A percentile compares a stretch with the other conserved stretches of the same genome.
Conservation (phyloP, 2,329 filamentous ascomycete genomes). For the Nigrospora sphaerica region DNA sequence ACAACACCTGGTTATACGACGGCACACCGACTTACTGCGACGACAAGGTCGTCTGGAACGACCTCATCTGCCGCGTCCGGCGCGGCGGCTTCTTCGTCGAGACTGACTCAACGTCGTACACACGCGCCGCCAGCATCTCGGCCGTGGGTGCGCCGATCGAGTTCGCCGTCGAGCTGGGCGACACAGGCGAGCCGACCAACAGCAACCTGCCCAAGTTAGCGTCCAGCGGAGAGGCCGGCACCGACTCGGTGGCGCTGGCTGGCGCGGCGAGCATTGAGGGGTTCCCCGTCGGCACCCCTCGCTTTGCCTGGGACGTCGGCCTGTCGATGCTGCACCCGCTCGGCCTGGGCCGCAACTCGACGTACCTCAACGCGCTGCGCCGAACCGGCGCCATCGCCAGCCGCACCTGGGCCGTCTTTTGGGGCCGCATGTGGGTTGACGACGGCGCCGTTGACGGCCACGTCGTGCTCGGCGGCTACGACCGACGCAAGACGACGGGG, state of each 20-base stretch:
- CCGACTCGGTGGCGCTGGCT: not conserved
- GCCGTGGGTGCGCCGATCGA: conserved; percentile 6
- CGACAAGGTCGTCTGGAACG: conserved; percentile 14
- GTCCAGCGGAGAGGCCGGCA: not conserved
- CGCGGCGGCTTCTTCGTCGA: conserved; percentile 13
- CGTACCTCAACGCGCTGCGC: conserved; percentile 17
- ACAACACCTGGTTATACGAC: conserved; percentile 24
- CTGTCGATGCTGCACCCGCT: conserved; percentile 13
- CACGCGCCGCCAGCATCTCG: conserved; percentile 3
- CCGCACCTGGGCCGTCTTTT: conserved; percentile 19
- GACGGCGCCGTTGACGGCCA: conserved; percentile 13
- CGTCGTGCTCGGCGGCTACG: conserved; percentile 14
- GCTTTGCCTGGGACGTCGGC: conserved; percentile 15
- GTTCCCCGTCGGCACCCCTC: conserved; percentile 11
- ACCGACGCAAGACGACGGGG: not conserved
- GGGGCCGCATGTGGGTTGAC: conserved; percentile 22
- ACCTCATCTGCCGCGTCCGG: conserved; percentile 16
- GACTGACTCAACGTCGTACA: conserved; percentile 7
- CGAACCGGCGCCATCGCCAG: conserved; percentile 6
- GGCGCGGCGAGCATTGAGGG: not conserved
- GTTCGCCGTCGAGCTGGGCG: not conserved
- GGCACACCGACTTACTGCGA: conserved; percentile 13
- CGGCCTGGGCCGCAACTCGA: conserved; percentile 22
- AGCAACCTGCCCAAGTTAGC: not conserved
- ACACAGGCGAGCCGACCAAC: not conserved